These are phyloP conservation scores for Volvox carteri DNA, from an alignment of 163 green algal genomes.

Conservation along the genomic window DNA sequence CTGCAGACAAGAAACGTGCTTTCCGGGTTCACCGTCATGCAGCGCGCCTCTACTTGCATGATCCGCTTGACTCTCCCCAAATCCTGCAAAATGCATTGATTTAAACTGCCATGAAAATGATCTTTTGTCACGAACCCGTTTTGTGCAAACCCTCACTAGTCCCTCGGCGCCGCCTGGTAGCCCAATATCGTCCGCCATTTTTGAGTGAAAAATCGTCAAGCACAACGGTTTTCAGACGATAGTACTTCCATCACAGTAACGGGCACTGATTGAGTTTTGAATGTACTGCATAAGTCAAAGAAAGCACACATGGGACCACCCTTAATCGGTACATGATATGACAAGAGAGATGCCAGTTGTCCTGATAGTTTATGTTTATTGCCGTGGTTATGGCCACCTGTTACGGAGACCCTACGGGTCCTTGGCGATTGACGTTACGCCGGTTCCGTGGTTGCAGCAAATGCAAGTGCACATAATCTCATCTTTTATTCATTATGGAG, in stretches of 20 bases:
- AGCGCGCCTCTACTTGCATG: conserved; percentile 40
- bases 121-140: neutral
- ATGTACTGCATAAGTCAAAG: neutral
- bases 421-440: too few relatives aligned
- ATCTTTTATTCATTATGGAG: too few relatives aligned
- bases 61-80: conserved; percentile 26
- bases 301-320: neutral
- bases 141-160: neutral
- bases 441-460: too few relatives aligned
- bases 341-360: too few relatives aligned
- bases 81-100: neutral
- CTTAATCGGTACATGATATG: too few relatives aligned
- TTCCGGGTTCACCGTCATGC: conserved; percentile 35
- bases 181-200: conserved; percentile 3
- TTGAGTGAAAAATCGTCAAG: neutral
- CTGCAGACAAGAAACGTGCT: conserved; percentile 19
- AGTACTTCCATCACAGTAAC: conserved; percentile 1
- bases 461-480: too few relatives aligned
- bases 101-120: neutral
- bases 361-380: too few relatives aligned
- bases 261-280: neutral
- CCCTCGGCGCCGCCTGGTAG: conserved; percentile 14
- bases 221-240: neutral
- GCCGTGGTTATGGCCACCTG: too few relatives aligned
- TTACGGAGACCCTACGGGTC: too few relatives aligned